Evolutionary conservation across 345 rosid species (phyloP), one percentile per base, ranked within the genome.

Genomic region (Brassica juncea): DNA sequence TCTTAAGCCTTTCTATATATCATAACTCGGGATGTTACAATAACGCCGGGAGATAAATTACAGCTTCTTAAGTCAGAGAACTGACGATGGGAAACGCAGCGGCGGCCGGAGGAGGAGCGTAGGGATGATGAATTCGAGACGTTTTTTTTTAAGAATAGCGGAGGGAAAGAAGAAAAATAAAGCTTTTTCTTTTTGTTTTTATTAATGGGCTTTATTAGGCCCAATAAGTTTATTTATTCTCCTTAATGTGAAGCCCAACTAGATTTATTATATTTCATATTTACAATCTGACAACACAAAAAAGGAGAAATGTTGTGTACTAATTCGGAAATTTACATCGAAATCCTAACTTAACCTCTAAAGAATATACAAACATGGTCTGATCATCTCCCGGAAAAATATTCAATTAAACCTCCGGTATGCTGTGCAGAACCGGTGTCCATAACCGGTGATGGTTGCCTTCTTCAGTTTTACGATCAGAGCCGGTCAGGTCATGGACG

Each of bases 341-440:
- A 28, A 70, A 10, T 10, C 70, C 57, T 77, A 77, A 14, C 60
- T 30, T 47, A 73, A 34, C 9, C 47, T 8, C 55, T n/a, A 67
- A 57, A 12, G 58, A 72, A 57, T 79, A 72, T 68, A 79, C 70
- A 79, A 73, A 73, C 42, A 66, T 23, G 72, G 34, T 27, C 35
- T 61, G 8, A 16, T 16, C 10, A 30, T 57, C 63, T 59, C 32
- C 8, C 16, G 19, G 9, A 2, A 21, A 9, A 21, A 21, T 10
- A 79, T 42, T 61, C 9, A 84, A 49, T 84, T 80, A 60, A 52
- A 81, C 83, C 84, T 93, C 98, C 11, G 97, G 97, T 79, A 93
- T 90, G 35, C 88, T 90, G 62, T 87, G 89, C 6, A 93, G 82
- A 25, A 73, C 88, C 28, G 97, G 98, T 82, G 74, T 85, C 98